Conservation (phyloP, 352 stramenopile species). For the Phytophthora sansomeana region DNA sequence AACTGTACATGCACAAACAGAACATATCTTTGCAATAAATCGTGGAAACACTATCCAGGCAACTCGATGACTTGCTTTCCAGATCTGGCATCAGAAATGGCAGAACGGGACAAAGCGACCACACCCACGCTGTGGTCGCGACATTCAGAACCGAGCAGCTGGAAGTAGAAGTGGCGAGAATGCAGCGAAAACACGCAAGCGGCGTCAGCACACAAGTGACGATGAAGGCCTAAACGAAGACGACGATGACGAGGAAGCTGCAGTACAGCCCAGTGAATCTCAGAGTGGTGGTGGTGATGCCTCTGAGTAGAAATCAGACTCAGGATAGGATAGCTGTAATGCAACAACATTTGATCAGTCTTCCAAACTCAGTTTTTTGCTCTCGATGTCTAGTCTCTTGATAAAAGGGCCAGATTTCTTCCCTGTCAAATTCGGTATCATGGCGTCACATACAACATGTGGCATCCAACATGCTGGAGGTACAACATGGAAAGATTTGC, state of each 20-base stretch:
- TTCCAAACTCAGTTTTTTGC: too few species aligned
- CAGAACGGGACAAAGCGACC: conserved; percentile 10
- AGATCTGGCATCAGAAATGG: conserved; percentile 14
- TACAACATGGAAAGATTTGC: conserved; percentile 6
- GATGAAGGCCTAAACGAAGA: not conserved
- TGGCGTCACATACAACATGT: not conserved
- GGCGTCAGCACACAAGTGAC: too few species aligned
- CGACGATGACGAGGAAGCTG: not conserved
- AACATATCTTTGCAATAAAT: conserved; percentile 11
- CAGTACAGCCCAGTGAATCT: too few species aligned
- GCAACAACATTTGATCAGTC: too few species aligned
- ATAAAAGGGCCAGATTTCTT: not conserved
- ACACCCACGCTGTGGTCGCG: not conserved
- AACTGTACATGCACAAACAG: not conserved
- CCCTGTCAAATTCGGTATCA: not conserved
- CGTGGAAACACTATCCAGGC: not conserved
- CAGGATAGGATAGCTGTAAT: too few species aligned
- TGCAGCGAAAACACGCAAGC: not conserved
- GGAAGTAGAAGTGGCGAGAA: not conserved
- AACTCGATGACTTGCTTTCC: conserved; percentile 10
- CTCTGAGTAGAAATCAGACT: too few species aligned
- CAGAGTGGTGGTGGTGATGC: too few species aligned
- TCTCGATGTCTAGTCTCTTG: not conserved
- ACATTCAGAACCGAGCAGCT: conserved; percentile 1
- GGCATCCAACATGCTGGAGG: not conserved